Evolutionary conservation across 192 early-diverging fungal genomes (phyloP).

Genomic region (Umbelopsis sp.): DNA sequence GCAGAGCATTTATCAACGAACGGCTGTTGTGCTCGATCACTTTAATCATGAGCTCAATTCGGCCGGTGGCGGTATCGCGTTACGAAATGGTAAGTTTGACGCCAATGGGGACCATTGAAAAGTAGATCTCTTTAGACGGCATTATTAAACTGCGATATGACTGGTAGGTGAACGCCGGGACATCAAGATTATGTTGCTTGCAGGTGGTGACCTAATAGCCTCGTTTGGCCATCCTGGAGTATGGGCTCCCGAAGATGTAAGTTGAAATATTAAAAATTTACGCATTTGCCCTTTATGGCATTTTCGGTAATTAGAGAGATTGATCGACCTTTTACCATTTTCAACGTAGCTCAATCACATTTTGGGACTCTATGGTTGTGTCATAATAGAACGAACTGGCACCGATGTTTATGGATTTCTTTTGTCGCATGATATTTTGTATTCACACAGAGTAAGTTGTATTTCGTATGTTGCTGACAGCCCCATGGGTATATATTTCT

Average conservation of each 20-base stretch:
- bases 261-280: conserved; percentile 21
- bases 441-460: conserved; percentile 75
- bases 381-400: conserved; percentile 95
- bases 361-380: conserved; percentile 86
- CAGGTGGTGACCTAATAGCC: conserved; percentile 96
- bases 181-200: conserved; percentile 89
- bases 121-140: too few species aligned
- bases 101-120: background rate
- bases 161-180: conserved; percentile 53
- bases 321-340: background rate
- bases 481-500: background rate
- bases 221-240: conserved; percentile 91
- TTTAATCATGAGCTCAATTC: conserved; percentile 90
- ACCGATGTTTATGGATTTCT: conserved; percentile 93
- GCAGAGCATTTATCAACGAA: conserved; percentile 79
- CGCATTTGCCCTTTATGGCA: background rate
- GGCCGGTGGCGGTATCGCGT: conserved; percentile 63
- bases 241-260: conserved; percentile 87
- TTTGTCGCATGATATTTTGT: conserved; percentile 87
- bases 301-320: background rate
- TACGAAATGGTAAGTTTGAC: conserved; percentile 55
- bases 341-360: conserved; percentile 67
- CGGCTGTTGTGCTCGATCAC: conserved; percentile 92
- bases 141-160: background rate
- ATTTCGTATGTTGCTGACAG: background rate